Conservation (phyloP, 2,329 filamentous ascomycete species). For the Calonectria multiphialidica region DNA sequence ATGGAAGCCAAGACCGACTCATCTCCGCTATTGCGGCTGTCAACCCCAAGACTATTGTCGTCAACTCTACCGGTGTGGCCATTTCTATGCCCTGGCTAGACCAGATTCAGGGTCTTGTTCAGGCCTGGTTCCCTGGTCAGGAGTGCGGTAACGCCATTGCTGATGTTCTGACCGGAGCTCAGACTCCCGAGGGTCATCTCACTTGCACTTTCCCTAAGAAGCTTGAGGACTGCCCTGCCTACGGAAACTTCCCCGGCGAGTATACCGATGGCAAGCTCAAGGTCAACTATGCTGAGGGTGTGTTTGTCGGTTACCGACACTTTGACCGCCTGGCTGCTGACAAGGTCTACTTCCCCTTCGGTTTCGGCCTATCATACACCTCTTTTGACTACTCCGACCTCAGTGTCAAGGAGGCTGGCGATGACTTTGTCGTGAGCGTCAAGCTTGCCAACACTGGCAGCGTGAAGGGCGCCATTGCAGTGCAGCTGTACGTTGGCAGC, state of each 20-base stretch:
- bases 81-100: slow-evolving; percentile 69
- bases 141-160: slow-evolving; percentile 77
- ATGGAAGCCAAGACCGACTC: slow-evolving; percentile 69
- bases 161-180: slow-evolving; percentile 73
- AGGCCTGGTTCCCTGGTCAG: slow-evolving; percentile 78
- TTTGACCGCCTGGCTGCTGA: slow-evolving; percentile 71
- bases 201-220: slow-evolving; percentile 72
- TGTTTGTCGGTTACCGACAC: slow-evolving; percentile 77
- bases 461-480: slow-evolving; percentile 62
- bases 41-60: slow-evolving; percentile 71
- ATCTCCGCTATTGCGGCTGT: slow-evolving; percentile 67
- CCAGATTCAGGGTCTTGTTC: slow-evolving; percentile 70
- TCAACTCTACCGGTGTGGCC: slow-evolving; percentile 75
- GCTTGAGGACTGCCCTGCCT: slow-evolving; percentile 73
- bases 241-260: slow-evolving; percentile 71
- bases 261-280: slow-evolving; percentile 59
- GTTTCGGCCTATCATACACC: slow-evolving; percentile 60
- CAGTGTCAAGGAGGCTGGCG: slow-evolving; percentile 49
- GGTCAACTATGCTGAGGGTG: slow-evolving; percentile 76
- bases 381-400: slow-evolving; percentile 72
- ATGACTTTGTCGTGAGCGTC: slow-evolving; percentile 59
- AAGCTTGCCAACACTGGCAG: slow-evolving; percentile 70
- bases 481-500: slow-evolving; percentile 64
- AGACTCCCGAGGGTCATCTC: slow-evolving; percentile 74
- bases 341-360: slow-evolving; percentile 74